These are phyloP conservation scores for Verticillium isaacii DNA, from an alignment of 2,329 filamentous ascomycete species.

Conservation along the genomic window DNA sequence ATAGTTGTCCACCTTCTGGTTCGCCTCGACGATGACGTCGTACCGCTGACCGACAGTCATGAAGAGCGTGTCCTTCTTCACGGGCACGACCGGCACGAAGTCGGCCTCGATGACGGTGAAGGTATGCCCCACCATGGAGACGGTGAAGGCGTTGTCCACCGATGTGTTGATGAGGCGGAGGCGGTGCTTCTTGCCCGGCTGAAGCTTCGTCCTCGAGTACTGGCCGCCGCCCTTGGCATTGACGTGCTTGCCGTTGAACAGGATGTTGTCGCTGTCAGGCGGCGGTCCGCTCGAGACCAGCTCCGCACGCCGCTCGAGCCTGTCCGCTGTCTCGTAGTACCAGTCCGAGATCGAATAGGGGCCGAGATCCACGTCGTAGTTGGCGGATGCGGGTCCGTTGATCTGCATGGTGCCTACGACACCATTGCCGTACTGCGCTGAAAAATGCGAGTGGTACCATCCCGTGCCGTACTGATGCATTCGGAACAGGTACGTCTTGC, in stretches of 20 bases:
- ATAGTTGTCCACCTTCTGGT: slow-evolving; percentile 28
- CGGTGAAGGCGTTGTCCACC: slow-evolving; percentile 42
- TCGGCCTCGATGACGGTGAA: slow-evolving; percentile 50
- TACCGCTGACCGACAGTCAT: slow-evolving; percentile 42
- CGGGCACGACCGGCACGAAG: slow-evolving; percentile 47
- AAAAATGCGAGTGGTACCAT: slow-evolving; percentile 48
- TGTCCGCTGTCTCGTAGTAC: slow-evolving; percentile 35
- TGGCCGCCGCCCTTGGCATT: slow-evolving; percentile 22
- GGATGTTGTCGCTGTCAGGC: slow-evolving; percentile 28
- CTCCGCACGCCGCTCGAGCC: slow-evolving; percentile 14
- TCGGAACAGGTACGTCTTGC: slow-evolving; percentile 28
- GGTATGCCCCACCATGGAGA: slow-evolving; percentile 46
- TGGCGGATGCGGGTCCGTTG: slow-evolving; percentile 34
- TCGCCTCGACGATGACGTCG: slow-evolving; percentile 34
- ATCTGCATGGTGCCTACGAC: slow-evolving; percentile 46
- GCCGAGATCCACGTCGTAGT: slow-evolving; percentile 60
- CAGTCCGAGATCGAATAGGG: slow-evolving; percentile 47
- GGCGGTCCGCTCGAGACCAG: slow-evolving; percentile 12
- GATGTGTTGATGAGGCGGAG: slow-evolving; percentile 47
- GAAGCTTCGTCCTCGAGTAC: slow-evolving; percentile 26
- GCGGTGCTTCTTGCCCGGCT: slow-evolving; percentile 40
- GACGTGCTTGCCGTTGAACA: slow-evolving; percentile 38
- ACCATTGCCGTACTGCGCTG: slow-evolving; percentile 46
- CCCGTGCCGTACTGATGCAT: slow-evolving; percentile 30
- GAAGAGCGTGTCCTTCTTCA: slow-evolving; percentile 40